Evolutionary conservation across 2,329 filamentous ascomycete species (phyloP).

Genomic region (Fusarium chuoi): DNA sequence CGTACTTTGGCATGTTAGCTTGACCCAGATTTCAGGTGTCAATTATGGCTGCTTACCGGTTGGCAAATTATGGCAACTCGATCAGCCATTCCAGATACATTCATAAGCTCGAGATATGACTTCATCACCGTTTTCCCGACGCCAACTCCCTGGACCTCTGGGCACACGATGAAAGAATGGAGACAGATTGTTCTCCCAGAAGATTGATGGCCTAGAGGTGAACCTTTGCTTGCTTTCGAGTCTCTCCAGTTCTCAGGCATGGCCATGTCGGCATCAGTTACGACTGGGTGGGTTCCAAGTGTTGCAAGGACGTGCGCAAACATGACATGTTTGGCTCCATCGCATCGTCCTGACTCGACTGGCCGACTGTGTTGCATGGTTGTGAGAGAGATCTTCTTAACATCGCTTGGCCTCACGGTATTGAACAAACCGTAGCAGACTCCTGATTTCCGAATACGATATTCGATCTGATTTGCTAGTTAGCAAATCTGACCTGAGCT

Average conservation of each 20-base stretch:
- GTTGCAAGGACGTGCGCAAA: conserved; percentile 84
- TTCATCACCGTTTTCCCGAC: conserved; percentile 79
- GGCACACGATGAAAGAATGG: conserved; percentile 84
- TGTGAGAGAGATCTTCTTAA: conserved; percentile 59
- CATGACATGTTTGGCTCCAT: conserved; percentile 62
- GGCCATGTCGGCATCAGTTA: conserved; percentile 82
- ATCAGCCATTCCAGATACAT: conserved; percentile 74
- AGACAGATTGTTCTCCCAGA: conserved; percentile 79
- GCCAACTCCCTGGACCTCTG: conserved; percentile 77
- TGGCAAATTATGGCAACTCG: conserved; percentile 81
- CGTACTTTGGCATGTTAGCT: conserved; percentile 55
- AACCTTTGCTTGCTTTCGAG: conserved; percentile 52
- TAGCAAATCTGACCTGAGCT: neutral
- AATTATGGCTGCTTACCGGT: conserved; percentile 60
- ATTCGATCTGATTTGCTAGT: conserved; percentile 44
- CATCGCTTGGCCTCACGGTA: conserved; percentile 62
- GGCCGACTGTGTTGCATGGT: conserved; percentile 62
- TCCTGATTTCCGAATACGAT: conserved; percentile 46
- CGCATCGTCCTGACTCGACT: conserved; percentile 61
- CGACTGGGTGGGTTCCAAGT: conserved; percentile 68
- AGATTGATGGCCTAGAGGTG: conserved; percentile 74
- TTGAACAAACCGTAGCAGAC: conserved; percentile 86
- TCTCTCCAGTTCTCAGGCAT: conserved; percentile 74
- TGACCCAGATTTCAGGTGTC: too few species aligned
- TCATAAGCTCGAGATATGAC: conserved; percentile 81